Base-by-base conservation (phyloP, 768 basidiomycete genomes). In the Suillus subaureus region DNA sequence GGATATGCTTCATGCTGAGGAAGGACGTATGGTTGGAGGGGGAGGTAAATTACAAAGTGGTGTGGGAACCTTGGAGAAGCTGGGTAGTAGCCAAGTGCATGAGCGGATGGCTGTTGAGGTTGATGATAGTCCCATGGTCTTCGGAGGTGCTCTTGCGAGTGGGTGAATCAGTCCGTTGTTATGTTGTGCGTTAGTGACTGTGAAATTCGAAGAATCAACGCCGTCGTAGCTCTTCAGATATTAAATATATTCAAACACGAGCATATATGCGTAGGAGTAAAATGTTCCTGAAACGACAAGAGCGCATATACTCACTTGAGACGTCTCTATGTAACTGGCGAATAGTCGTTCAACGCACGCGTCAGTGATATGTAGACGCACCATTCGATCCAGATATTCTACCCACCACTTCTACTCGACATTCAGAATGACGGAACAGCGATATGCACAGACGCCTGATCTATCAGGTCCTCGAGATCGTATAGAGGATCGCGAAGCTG, bases 401-500 rank as follows among this genome's bases (percentile, higher is more conserved):
- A 78, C 66, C 72, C 77, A 77, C 76, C 77, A 79, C 18, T 47
- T 68, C 67, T 68, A 68, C 58, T 77, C 78, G 2, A 79, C 52
- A 18, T 61, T 62, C 40, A 85, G 49, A 51, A 61, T 54, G 52
- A 86, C 65, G 7, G 68, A 71, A 75, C 81, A 80, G n/a, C 80
- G 81, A 62, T 83, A 76, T 6, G 79, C 74, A 23, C 62, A 66
- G 40, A 76, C 66, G 6, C 75, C 4, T 75, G 72, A 37, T 66
- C 71, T 56, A 85, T 67, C 40, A 87, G 74, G 28, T 77, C 67
- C 3, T 67, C 66, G 15, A 87, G 70, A 66, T 83, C 79, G 63
- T 70, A 62, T 13, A 67, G 54, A 18, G 79, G 72, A 65, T 84
- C 73, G 67, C 84, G 77, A 54, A 86, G 61, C 69, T 87, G 77